phyloP scores from a whole-genome alignment of 1,139 yeast genomes.

The Kodamaea plutei region DNA sequence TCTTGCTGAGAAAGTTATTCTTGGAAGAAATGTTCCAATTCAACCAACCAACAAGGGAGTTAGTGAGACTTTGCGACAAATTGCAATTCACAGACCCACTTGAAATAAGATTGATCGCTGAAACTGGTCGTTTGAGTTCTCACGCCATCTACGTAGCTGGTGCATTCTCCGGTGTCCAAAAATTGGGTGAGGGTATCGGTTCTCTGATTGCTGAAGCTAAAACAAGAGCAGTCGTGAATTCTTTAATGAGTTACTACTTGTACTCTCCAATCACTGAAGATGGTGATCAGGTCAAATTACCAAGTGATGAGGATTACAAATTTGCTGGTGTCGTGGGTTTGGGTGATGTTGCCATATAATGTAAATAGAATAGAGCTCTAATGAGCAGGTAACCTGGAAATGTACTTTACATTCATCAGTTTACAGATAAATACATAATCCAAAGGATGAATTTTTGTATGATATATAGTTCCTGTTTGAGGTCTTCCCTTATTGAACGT shows the following conservation, averaged over 20 bases:
- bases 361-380: too few relatives aligned
- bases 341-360: constrained; percentile 52
- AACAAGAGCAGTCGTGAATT: constrained; percentile 86
- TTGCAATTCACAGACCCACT: constrained; percentile 75
- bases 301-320: constrained; percentile 52
- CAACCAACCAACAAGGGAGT: constrained; percentile 81
- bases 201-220: constrained; percentile 89
- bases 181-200: constrained; percentile 94
- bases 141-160: constrained; percentile 91
- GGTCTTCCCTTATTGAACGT: too few relatives aligned
- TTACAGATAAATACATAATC: too few relatives aligned
- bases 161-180: constrained; percentile 76
- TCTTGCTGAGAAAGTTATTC: constrained; percentile 75
- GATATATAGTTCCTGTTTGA: too few relatives aligned
- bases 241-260: constrained; percentile 87
- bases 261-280: constrained; percentile 65
- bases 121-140: constrained; percentile 83
- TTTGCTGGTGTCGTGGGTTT: constrained; percentile 48
- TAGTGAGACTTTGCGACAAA: constrained; percentile 72
- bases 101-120: constrained; percentile 75
- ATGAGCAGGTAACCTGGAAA: too few relatives aligned
- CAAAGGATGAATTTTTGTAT: too few relatives aligned
- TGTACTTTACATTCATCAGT: too few relatives aligned
- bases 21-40: constrained; percentile 72
- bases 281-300: constrained; percentile 44